Evolutionary conservation across 139 green algal species (phyloP), one percentile per base, ranked within the genome.

Genomic region (Chlamydomonas sphaeroides): DNA sequence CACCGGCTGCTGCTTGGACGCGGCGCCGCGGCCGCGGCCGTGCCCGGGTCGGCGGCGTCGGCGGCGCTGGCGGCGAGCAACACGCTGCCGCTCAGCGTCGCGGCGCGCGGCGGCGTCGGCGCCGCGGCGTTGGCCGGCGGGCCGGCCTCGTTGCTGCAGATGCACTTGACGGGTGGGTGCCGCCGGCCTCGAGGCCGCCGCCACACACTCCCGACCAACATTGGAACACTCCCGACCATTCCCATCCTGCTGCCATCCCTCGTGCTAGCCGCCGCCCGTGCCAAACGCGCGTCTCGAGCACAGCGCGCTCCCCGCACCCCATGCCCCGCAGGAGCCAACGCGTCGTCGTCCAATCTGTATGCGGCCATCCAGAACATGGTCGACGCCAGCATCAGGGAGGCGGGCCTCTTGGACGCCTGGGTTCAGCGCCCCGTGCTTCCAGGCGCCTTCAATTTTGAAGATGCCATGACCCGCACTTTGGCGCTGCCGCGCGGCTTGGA

Each of bases 1-100:
- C 85, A 89, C 78, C 74, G 88, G 6, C 71, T 89, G 41, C 48
- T 74, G 62, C 20, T 51, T 30, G 45, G 51, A 26, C 56, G 72
- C 36, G 65, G 28, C 56, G n/a, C 35, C 30, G 39, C 49, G 5
- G 25, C 33, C 26, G 38, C 32, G 5, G 25, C 11, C 4, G 45
- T 39, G 36, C 18, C 75, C 41, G 26, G 49, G 25, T 62, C 33
- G 5, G 45, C 63, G 20, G 76, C 76, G 41, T 39, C 76, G 28
- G 63, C 48, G 45, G 62, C 76, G 42, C 76, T 83, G 63, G 76
- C 76, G 21, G 76, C 62, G 25, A 36, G 38, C 42, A 80, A 80
- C 33, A 39, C n/a, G 38, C 59, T 80, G n/a, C 74, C 74, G 41
- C 41, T 80, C 21, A 45, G 57, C 57, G 39, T 70, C 25, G 59